phyloP scores from a whole-genome alignment of 306 rosid species.

The Castanea mollissima region DNA sequence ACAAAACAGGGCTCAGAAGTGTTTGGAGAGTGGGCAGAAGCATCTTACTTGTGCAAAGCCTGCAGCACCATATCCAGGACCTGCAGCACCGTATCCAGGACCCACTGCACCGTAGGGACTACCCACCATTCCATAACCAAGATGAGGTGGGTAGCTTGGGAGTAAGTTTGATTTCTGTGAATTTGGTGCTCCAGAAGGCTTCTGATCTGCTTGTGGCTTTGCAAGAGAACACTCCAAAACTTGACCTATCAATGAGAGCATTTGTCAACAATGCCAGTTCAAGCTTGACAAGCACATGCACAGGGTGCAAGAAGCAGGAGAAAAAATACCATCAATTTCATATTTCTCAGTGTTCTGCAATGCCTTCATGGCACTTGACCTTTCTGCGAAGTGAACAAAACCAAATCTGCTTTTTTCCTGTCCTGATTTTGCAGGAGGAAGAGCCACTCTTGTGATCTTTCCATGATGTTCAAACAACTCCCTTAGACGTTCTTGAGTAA shows the following conservation, averaged over 20 bases:
- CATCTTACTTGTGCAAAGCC: constrained; percentile 65
- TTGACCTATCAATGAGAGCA: constrained; percentile 49
- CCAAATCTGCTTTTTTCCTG: constrained; percentile 69
- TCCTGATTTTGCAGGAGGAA: constrained; percentile 72
- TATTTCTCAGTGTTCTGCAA: constrained; percentile 62
- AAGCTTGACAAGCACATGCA: not conserved
- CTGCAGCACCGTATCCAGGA: constrained; percentile 55
- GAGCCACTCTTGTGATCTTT: constrained; percentile 64
- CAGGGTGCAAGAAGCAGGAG: constrained; percentile 11
- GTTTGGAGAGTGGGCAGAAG: not conserved
- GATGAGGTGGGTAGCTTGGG: constrained; percentile 55
- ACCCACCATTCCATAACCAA: constrained; percentile 60
- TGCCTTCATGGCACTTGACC: constrained; percentile 66
- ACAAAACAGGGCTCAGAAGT: not conserved
- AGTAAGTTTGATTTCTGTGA: constrained; percentile 35
- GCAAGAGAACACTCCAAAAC: constrained; percentile 69
- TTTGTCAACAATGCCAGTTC: constrained; percentile 7
- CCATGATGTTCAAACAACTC: constrained; percentile 63
- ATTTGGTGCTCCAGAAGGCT: constrained; percentile 40
- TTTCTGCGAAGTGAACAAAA: constrained; percentile 69
- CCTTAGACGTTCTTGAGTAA: constrained; percentile 49
- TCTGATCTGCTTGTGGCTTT: constrained; percentile 67
- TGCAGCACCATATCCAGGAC: constrained; percentile 56
- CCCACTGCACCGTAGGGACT: constrained; percentile 50
- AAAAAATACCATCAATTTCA: constrained; percentile 58